Evolutionary conservation across 352 stramenopile genomes (phyloP), one percentile per base, ranked within the genome.

Genomic region (Phytophthora boehmeriae): DNA sequence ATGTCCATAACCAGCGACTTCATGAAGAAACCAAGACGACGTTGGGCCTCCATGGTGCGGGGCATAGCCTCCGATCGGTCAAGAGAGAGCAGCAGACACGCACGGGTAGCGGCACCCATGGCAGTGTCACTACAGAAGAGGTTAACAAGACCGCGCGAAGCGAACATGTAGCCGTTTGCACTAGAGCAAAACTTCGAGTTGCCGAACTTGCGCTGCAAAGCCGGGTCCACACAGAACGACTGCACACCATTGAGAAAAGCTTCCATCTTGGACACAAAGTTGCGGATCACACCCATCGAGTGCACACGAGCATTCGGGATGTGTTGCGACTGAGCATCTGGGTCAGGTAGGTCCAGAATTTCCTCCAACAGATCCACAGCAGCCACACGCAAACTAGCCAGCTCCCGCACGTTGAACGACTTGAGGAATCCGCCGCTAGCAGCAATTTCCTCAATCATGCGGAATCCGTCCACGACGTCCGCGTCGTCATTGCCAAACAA

Each of bases 201-300:
- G 19, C 54, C 63, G 44, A 95, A 93, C 66, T 92, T 93, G 58
- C 71, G 71, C 58, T 83, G 76, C 41, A 90, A 34, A 22, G 64
- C 72, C 13, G 77, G 81, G 49, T 90, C 84, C 25, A 80, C 56
- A 47, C 81, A 92, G 58, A 95, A 95, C 19, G 61, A 61, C 47
- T 89, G 83, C 2, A 95, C 62, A 3, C 62, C 66, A 35, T 76
- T 88, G 19, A 95, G 49, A 50, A 95, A 87, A 1, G 66, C 65
- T 34, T 95, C 86, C 84, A 92, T 95, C 73, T 95, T 93, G 38
- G 58, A 76, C n/a, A 95, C 86, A 78, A 95, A 95, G 77, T 93
- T 95, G 50, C 86, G 86, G 25, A 92, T 90, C 34, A 93, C 80
- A 50, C 86, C 86, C 57, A 95, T 85, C 19, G 85, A 86, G 60